phyloP scores from a whole-genome alignment of 176 grass and related monocot species.

The Calamus simplicifolius region DNA sequence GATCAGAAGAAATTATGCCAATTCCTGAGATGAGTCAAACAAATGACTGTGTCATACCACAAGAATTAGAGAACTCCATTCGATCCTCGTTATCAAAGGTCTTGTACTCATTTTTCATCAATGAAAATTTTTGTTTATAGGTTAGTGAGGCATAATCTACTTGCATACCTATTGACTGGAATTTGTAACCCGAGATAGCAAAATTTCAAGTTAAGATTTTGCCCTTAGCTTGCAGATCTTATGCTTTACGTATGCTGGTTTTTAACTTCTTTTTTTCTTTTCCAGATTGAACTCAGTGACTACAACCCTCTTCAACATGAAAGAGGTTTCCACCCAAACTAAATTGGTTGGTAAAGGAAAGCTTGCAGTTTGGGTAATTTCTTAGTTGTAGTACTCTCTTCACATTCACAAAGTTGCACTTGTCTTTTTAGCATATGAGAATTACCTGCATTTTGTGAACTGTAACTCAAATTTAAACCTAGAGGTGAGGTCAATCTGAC shows the following conservation, averaged over 20 bases:
- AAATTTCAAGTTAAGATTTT: background rate
- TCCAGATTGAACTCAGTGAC: constrained; percentile 66
- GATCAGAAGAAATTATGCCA: constrained; percentile 80
- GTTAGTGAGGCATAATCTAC: too few relatives aligned
- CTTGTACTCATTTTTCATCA: background rate
- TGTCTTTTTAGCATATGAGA: too few relatives aligned
- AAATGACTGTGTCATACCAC: constrained; percentile 26
- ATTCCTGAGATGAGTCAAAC: constrained; percentile 34
- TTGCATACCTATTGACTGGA: too few relatives aligned
- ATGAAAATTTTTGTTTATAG: too few relatives aligned
- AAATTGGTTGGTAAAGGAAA: constrained; percentile 63
- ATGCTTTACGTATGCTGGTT: background rate
- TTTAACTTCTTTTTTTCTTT: constrained; percentile 5
- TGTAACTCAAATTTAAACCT: too few relatives aligned
- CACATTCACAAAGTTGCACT: too few relatives aligned
- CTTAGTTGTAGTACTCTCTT: background rate
- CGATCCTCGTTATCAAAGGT: constrained; percentile 73
- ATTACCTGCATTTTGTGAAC: too few relatives aligned
- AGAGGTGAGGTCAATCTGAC: too few relatives aligned
- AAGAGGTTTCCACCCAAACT: constrained; percentile 83
- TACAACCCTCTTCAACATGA: constrained; percentile 95
- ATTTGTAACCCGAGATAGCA: background rate
- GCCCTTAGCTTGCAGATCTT: background rate
- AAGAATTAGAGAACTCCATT: constrained; percentile 47
- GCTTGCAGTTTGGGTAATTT: constrained; percentile 74